Conservation (phyloP, 192 early-diverging fungal genomes). For the Coemansia sp. region DNA sequence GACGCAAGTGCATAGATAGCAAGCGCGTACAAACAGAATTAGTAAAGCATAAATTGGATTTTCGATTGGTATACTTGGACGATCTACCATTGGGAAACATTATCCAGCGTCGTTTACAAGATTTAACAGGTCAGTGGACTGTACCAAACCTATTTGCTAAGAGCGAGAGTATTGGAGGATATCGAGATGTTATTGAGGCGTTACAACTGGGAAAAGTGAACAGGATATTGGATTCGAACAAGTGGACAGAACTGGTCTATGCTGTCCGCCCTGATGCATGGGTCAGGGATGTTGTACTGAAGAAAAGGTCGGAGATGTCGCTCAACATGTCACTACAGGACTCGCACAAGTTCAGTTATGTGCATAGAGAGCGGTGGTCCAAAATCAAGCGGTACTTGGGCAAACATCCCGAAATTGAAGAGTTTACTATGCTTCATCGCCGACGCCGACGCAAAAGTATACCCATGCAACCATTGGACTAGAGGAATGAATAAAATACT, state of each 20-base stretch:
- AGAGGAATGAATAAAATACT: not conserved
- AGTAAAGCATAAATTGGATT: slow-evolving; percentile 7
- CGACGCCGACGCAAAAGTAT: not conserved
- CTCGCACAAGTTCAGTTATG: slow-evolving; percentile 38
- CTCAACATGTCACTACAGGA: slow-evolving; percentile 45
- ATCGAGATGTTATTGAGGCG: slow-evolving; percentile 9
- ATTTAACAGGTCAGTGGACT: slow-evolving; percentile 49
- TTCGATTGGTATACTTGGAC: slow-evolving; percentile 33
- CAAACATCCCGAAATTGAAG: slow-evolving; percentile 40
- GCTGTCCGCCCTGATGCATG: slow-evolving; percentile 30
- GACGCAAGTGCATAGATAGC: slow-evolving; percentile 25
- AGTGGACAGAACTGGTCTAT: slow-evolving; percentile 43
- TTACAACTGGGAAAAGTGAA: slow-evolving; percentile 22
- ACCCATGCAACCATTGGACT: not conserved
- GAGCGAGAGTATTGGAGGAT: slow-evolving; percentile 42
- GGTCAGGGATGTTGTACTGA: slow-evolving; percentile 19
- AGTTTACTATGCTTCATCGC: slow-evolving; percentile 11
- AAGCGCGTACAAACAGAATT: slow-evolving; percentile 15
- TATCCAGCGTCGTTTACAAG: slow-evolving; percentile 41
- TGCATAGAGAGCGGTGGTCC: slow-evolving; percentile 42
- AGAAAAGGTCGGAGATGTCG: slow-evolving; percentile 36
- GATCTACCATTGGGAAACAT: slow-evolving; percentile 24
- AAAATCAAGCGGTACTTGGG: slow-evolving; percentile 45
- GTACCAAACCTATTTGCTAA: slow-evolving; percentile 46
- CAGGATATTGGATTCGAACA: slow-evolving; percentile 13